Conservation (phyloP, 805 yeast species). For the Metschnikowia kofuensis region DNA sequence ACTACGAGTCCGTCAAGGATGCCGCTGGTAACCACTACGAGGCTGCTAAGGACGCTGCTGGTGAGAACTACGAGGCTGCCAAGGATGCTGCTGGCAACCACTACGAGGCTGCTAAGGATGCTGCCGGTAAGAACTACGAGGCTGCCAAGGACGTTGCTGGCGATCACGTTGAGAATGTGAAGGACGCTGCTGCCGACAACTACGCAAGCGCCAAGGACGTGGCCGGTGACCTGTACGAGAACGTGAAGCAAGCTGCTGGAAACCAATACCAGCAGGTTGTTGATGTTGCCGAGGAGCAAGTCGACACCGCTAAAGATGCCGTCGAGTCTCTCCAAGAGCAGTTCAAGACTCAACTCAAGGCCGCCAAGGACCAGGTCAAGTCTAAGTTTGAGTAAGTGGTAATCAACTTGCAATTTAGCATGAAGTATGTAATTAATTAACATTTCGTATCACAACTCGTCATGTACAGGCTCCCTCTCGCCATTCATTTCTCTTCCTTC, state of each 20-base stretch:
- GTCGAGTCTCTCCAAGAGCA: conserved; percentile 11
- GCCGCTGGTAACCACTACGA: conserved; percentile 4
- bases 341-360: conserved; percentile 7
- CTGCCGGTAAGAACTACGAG: conserved; percentile 5
- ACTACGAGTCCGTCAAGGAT: conserved; percentile 5
- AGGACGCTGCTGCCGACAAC: conserved; percentile 3
- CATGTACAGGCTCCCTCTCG: conserved; percentile 4
- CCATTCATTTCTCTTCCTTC: conserved; percentile 6
- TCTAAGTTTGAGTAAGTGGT: conserved; percentile 13
- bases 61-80: conserved; percentile 6
- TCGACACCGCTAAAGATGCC: conserved; percentile 5
- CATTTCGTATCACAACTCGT: conserved; percentile 1
- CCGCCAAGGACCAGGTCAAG: conserved; percentile 15
- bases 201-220: conserved; percentile 6
- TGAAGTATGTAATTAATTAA: conserved; percentile 2
- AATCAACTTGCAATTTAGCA: not conserved
- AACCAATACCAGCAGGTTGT: conserved; percentile 7
- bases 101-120: conserved; percentile 7
- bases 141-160: conserved; percentile 8
- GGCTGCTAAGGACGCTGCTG: conserved; percentile 7
- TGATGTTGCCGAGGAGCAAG: conserved; percentile 3
- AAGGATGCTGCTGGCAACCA: conserved; percentile 3
- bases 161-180: not conserved
- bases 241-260: conserved; percentile 8
- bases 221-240: conserved; percentile 9